Percentiles rank a stretch among this genome's conserved stretches.
Conservation (phyloP, 2,329 filamentous ascomycete species). For the Nothophoma quercina region DNA sequence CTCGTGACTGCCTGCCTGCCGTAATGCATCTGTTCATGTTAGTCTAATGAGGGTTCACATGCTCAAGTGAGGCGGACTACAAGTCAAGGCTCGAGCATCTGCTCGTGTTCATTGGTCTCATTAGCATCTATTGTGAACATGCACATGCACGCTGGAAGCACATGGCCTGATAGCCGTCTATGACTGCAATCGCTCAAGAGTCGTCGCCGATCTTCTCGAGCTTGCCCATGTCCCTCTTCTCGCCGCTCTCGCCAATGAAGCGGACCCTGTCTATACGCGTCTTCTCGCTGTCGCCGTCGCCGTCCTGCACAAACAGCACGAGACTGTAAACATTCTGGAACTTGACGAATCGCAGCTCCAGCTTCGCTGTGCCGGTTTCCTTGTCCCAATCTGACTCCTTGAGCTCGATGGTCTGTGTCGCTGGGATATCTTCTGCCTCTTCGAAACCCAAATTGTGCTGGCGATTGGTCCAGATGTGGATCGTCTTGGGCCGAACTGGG, state of each 20-base stretch:
- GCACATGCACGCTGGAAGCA: conserved; percentile 1
- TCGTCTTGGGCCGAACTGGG: conserved; percentile 79
- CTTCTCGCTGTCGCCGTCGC: conserved; percentile 82
- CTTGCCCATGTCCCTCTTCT: conserved; percentile 93
- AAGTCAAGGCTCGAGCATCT: not conserved
- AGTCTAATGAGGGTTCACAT: too few species aligned
- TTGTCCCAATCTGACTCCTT: conserved; percentile 76
- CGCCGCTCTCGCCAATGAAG: conserved; percentile 86
- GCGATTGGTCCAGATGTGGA: conserved; percentile 88
- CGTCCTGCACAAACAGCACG: conserved; percentile 85
- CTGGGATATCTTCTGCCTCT: conserved; percentile 85
- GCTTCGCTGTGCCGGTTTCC: conserved; percentile 59
- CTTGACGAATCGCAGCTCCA: conserved; percentile 86
- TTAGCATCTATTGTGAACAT: conserved; percentile 3
- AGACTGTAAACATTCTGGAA: conserved; percentile 93
- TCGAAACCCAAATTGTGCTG: conserved; percentile 93
- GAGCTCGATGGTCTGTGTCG: conserved; percentile 82
- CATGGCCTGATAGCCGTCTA: not conserved
- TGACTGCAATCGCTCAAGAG: conserved; percentile 5
- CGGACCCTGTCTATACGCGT: conserved; percentile 80
- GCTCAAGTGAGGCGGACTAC: not conserved
- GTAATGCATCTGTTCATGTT: too few species aligned
- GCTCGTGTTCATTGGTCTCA: conserved; percentile 14
- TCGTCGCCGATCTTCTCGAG: conserved; percentile 92
- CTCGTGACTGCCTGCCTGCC: too few species aligned